Evolutionary conservation across 495 filamentous ascomycete species (phyloP), one percentile per base, ranked within the genome.

Genomic region (Aspergillus sclerotioniger): DNA sequence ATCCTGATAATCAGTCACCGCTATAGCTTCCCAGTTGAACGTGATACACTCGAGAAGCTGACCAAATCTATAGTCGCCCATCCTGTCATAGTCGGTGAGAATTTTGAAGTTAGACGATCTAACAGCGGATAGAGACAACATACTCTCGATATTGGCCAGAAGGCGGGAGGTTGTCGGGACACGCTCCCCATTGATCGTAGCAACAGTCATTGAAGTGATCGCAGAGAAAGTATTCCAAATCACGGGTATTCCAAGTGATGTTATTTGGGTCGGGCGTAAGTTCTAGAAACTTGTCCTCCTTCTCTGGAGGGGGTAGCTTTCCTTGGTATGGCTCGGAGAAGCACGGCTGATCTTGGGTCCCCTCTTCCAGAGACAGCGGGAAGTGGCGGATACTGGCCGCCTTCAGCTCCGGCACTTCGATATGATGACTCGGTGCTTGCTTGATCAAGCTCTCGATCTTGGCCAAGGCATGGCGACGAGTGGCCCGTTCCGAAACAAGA

Each of bases 61-160:
- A 17, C 50, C 50, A 10, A 52, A 52, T 8, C 37, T 52, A 31
- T 52, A 52, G 19, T 52, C 50, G 8, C 50, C 50, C 3, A 39
- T 51, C 21, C 49, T 51, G 49, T 33, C 25, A 31, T 1, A 8
- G 5, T 20, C 3, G 0, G 49, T 51, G 3, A 51, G 49, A 13
- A 32, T 10, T n/a, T 7, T 3, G 25, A 25, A 50, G 17, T 8
- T 15, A n/a, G n/a, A n/a, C n/a, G n/a, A n/a, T n/a, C n/a, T n/a
- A 46, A 20, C 6, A 13, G 16, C 3, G 17, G 16, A 7, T 19
- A 31, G 20, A 12, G 20, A 21, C 2, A 10, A 49, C 46, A 4
- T 29, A 49, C 46, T 49, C 46, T 13, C 20, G 46, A 21, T 13
- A 29, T 15, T 6, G 3, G 15, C 46, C 46, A 8, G 46, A 47